Conservation (phyloP, 2,329 filamentous ascomycete species). For the Colletotrichum sp. region DNA sequence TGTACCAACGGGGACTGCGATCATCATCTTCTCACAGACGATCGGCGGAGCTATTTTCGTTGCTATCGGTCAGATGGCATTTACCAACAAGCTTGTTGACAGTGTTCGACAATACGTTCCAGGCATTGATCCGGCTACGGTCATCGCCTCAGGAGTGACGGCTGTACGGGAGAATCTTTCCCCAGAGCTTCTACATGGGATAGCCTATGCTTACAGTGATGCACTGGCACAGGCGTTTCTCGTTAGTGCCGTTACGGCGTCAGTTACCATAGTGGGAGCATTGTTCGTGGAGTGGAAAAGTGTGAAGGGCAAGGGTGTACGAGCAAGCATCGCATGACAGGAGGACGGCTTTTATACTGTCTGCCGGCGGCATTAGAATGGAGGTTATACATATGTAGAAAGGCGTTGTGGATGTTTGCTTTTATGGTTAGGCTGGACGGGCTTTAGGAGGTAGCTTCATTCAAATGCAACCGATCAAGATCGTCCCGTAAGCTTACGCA, state of each 20-base stretch:
- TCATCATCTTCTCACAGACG: constrained; percentile 51
- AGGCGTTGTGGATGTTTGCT: not conserved
- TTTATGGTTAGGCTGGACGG: not conserved
- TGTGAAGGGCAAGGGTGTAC: constrained; percentile 59
- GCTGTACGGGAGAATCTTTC: constrained; percentile 34
- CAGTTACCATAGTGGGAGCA: constrained; percentile 46
- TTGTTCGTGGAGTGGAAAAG: constrained; percentile 58
- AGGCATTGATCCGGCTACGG: constrained; percentile 31
- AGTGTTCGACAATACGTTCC: constrained; percentile 41
- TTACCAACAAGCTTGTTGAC: constrained; percentile 50
- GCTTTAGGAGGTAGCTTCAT: not conserved
- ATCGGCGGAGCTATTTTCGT: constrained; percentile 55
- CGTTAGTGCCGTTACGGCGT: constrained; percentile 48
- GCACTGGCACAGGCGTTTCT: constrained; percentile 48
- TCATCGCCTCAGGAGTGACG: constrained; percentile 42
- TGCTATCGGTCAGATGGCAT: constrained; percentile 55
- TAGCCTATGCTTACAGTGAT: constrained; percentile 48
- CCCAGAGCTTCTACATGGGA: constrained; percentile 32
- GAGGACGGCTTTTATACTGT: not conserved
- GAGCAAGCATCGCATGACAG: constrained; percentile 8
- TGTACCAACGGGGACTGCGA: constrained; percentile 50
- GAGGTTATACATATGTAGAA: not conserved
- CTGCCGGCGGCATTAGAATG: not conserved
- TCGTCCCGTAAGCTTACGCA: not conserved
- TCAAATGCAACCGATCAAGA: not conserved